phyloP scores from a whole-genome alignment of 805 yeast genomes.

The Trichomonascus vanleenenianus region DNA sequence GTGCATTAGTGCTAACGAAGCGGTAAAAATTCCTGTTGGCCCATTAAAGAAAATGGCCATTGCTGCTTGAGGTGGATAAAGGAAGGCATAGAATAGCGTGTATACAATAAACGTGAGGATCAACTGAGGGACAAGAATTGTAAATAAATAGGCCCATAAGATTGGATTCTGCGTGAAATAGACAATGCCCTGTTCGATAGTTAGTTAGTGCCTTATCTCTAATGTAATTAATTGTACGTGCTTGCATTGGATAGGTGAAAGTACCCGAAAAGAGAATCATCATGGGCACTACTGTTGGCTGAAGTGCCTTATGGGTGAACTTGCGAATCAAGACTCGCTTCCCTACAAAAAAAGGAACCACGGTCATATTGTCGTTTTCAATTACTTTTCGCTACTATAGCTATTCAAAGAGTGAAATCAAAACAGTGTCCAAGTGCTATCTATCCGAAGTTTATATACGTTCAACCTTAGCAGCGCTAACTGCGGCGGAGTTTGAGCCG shows the following conservation, averaged over 20 bases:
- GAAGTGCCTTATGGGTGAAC: too few relatives aligned
- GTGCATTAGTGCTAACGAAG: slow-evolving; percentile 39
- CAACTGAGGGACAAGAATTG: slow-evolving; percentile 40
- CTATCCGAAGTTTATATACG: too few relatives aligned
- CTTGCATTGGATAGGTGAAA: slow-evolving; percentile 26
- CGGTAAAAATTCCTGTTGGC: slow-evolving; percentile 42
- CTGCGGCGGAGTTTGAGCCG: too few relatives aligned
- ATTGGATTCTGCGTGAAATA: slow-evolving; percentile 36
- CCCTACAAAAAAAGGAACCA: too few relatives aligned
- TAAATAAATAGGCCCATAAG: slow-evolving; percentile 41
- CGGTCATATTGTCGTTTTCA: too few relatives aligned
- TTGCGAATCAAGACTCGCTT: too few relatives aligned
- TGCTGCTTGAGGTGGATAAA: slow-evolving; percentile 41
- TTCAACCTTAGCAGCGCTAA: too few relatives aligned
- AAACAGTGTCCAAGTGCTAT: too few relatives aligned
- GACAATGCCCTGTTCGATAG: slow-evolving; percentile 30
- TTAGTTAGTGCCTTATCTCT: background rate
- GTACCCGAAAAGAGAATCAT: slow-evolving; percentile 21
- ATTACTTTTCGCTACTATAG: too few relatives aligned
- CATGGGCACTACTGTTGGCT: slow-evolving; percentile 21
- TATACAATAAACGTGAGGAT: slow-evolving; percentile 33
- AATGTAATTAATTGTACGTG: slow-evolving; percentile 4
- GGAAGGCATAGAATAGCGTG: slow-evolving; percentile 28
- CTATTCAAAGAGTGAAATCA: too few relatives aligned
- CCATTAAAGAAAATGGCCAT: slow-evolving; percentile 39